phyloP scores from a whole-genome alignment of 2,329 filamentous ascomycete genomes.

The Fusarium marasasianum region DNA sequence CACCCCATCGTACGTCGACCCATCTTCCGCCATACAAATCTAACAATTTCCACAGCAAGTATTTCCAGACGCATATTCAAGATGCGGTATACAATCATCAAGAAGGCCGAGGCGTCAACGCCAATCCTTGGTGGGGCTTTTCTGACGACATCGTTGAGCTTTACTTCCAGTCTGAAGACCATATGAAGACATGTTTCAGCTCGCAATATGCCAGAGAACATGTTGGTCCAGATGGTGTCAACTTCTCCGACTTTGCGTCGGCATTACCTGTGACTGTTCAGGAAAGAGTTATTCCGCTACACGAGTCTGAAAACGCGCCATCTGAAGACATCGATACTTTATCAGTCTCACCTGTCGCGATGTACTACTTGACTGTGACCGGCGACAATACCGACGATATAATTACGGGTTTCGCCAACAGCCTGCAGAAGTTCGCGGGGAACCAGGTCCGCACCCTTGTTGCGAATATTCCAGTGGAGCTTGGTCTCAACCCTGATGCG shows the following conservation, averaged over 20 bases:
- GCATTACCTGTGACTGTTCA: neutral
- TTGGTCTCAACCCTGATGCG: neutral
- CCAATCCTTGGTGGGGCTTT: neutral
- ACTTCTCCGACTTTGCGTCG: neutral
- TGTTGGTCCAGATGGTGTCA: neutral
- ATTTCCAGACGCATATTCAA: neutral
- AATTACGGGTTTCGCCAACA: neutral
- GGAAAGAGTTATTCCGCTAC: neutral
- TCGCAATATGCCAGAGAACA: neutral
- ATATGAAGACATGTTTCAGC: neutral
- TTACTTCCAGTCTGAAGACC: neutral
- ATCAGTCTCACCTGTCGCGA: neutral
- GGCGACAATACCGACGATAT: neutral
- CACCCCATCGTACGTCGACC: neutral
- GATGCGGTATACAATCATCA: neutral
- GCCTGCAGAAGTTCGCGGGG: neutral
- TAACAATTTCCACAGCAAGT: neutral
- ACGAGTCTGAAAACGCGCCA: rapidly evolving
- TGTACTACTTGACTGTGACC: neutral
- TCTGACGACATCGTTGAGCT: neutral
- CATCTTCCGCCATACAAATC: rapidly evolving
- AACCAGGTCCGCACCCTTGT: neutral
- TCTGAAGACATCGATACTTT: neutral
- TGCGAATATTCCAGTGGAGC: neutral
- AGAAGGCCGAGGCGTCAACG: neutral